Evolutionary conservation across 2,329 filamentous ascomycete species (phyloP).

Genomic region (Colletotrichum gigasporum): DNA sequence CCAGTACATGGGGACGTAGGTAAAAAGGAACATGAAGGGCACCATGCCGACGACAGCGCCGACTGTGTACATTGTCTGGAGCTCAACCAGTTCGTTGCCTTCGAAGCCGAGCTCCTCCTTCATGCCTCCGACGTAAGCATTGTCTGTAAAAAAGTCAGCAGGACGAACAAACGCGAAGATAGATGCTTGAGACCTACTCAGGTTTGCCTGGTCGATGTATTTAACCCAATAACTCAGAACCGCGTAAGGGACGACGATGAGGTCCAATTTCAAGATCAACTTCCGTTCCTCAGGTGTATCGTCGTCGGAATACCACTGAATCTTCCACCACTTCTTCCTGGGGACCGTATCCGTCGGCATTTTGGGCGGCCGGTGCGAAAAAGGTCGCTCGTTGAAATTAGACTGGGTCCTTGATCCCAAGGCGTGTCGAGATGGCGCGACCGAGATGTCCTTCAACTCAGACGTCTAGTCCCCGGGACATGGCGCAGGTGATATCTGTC

Average conservation of each 20-base stretch:
- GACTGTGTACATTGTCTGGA: conserved; percentile 38
- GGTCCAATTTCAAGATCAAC: conserved; percentile 53
- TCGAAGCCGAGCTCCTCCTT: conserved; percentile 36
- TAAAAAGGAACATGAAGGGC: conserved; percentile 42
- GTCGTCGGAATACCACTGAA: conserved; percentile 58
- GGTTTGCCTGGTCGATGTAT: conserved; percentile 40
- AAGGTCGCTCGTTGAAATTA: neutral
- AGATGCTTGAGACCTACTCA: conserved; percentile 29
- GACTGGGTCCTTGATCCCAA: too few species aligned
- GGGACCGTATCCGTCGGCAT: conserved; percentile 17
- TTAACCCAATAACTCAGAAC: conserved; percentile 40
- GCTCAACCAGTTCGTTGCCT: conserved; percentile 39
- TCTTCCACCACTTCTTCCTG: conserved; percentile 45
- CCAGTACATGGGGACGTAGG: conserved; percentile 41
- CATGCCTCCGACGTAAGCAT: conserved; percentile 43
- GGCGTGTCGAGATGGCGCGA: neutral
- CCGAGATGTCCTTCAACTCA: neutral
- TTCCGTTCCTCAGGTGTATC: conserved; percentile 54
- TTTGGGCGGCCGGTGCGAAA: neutral
- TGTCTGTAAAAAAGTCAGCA: conserved; percentile 51
- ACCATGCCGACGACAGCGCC: conserved; percentile 38
- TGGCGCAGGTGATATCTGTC: neutral
- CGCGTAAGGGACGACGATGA: conserved; percentile 47
- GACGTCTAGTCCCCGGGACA: neutral
- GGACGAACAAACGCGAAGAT: too few species aligned